Evolutionary conservation across 805 yeast species (phyloP).

Genomic region (Ogataea wickerhamii): DNA sequence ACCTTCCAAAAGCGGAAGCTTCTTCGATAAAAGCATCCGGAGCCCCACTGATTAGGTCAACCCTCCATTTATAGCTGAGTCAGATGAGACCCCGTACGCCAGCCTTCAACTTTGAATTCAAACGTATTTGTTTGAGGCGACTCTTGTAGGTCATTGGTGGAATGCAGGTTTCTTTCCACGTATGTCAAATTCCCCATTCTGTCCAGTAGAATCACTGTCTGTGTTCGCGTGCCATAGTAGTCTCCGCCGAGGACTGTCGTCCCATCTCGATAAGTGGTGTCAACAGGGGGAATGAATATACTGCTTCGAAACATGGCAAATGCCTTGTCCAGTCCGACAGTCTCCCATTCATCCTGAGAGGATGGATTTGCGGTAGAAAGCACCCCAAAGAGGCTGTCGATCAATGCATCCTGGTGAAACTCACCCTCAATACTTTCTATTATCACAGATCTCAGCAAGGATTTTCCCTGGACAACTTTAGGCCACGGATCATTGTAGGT

Average conservation of each 20-base stretch:
- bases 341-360: slow-evolving; percentile 26
- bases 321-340: slow-evolving; percentile 24
- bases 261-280: slow-evolving; percentile 12
- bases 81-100: slow-evolving; percentile 7
- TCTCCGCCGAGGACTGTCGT: slow-evolving; percentile 38
- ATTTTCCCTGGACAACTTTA: slow-evolving; percentile 63
- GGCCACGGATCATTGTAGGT: slow-evolving; percentile 69
- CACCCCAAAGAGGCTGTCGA: slow-evolving; percentile 50
- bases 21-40: slow-evolving; percentile 9
- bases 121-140: slow-evolving; percentile 15
- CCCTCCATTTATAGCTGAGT: neutral
- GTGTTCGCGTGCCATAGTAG: slow-evolving; percentile 85
- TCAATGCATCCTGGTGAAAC: slow-evolving; percentile 37
- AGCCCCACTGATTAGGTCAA: neutral
- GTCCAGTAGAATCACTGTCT: slow-evolving; percentile 66
- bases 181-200: slow-evolving; percentile 50
- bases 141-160: slow-evolving; percentile 36
- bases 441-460: slow-evolving; percentile 48
- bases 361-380: slow-evolving; percentile 42
- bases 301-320: slow-evolving; percentile 49
- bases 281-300: slow-evolving; percentile 70
- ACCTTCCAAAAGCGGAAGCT: slow-evolving; percentile 12
- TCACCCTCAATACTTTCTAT: slow-evolving; percentile 16
- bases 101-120: slow-evolving; percentile 19
- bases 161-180: slow-evolving; percentile 58